Percentiles rank a stretch among this genome's conserved stretches.
phyloP scores from a whole-genome alignment of 441 rosid species.

The Pelargonium australe region DNA sequence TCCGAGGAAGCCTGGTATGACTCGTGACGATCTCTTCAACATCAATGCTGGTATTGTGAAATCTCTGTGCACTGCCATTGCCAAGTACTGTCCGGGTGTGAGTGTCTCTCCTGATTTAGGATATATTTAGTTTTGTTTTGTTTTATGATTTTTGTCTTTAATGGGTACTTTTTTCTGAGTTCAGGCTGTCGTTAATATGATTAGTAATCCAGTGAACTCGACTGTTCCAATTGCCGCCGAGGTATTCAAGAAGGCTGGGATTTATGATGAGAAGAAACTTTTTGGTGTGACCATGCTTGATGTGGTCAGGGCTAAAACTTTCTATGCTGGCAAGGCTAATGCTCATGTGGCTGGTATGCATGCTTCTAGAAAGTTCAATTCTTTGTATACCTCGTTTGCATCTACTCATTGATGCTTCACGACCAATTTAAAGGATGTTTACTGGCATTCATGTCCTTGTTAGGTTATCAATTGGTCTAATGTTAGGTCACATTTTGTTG shows the following conservation, averaged over 20 bases:
- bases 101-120: constrained; percentile 23
- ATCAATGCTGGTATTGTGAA: constrained; percentile 92
- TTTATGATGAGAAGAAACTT: constrained; percentile 63
- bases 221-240: constrained; percentile 95
- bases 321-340: constrained; percentile 85
- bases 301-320: constrained; percentile 90
- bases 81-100: constrained; percentile 84
- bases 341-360: constrained; percentile 68
- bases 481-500: background rate
- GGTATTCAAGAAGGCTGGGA: constrained; percentile 94
- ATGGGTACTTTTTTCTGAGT: constrained; percentile 3
- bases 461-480: background rate
- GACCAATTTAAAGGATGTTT: background rate
- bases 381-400: too few species aligned
- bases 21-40: constrained; percentile 93
- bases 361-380: background rate
- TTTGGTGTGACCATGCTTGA: constrained; percentile 96
- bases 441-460: background rate
- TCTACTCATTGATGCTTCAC: background rate
- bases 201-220: constrained; percentile 96
- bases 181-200: constrained; percentile 87
- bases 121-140: constrained; percentile 1
- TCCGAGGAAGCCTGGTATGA: constrained; percentile 97
- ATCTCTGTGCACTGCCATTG: constrained; percentile 61
- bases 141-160: background rate